Evolutionary conservation across 805 yeast species (phyloP).

Genomic region (Kodamaea sagamina): DNA sequence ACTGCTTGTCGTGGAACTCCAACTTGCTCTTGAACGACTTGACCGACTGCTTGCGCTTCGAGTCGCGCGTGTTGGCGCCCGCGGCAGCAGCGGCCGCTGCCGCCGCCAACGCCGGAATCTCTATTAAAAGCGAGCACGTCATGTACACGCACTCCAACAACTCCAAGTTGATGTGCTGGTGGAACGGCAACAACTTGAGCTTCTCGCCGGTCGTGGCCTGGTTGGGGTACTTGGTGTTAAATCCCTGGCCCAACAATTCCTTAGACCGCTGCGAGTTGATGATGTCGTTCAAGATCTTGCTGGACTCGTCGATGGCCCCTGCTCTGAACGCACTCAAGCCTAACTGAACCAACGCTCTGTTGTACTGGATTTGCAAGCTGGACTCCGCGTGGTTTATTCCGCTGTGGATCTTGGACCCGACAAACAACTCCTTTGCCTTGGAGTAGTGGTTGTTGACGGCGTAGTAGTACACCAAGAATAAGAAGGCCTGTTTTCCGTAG

Average conservation of each 20-base stretch:
- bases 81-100: constrained; percentile 46
- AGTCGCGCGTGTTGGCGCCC: constrained; percentile 60
- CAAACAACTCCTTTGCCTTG: constrained; percentile 84
- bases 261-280: constrained; percentile 82
- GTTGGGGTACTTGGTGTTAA: constrained; percentile 63
- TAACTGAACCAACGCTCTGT: constrained; percentile 92
- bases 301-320: constrained; percentile 83
- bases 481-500: constrained; percentile 79
- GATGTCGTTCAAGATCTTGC: constrained; percentile 83
- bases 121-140: constrained; percentile 85
- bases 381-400: constrained; percentile 84
- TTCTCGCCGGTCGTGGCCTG: constrained; percentile 60
- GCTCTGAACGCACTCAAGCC: constrained; percentile 94
- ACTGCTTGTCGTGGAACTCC: constrained; percentile 91
- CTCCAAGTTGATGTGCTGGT: constrained; percentile 96
- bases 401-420: constrained; percentile 81
- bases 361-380: constrained; percentile 84
- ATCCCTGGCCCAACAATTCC: constrained; percentile 93
- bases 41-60: constrained; percentile 55
- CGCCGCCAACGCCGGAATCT: constrained; percentile 85
- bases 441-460: constrained; percentile 84
- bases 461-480: constrained; percentile 84
- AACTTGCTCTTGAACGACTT: constrained; percentile 89
- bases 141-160: constrained; percentile 90
- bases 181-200: constrained; percentile 91